Conservation (phyloP, 108 stramenopile genomes). For the Pseudonitzschia pungens region DNA sequence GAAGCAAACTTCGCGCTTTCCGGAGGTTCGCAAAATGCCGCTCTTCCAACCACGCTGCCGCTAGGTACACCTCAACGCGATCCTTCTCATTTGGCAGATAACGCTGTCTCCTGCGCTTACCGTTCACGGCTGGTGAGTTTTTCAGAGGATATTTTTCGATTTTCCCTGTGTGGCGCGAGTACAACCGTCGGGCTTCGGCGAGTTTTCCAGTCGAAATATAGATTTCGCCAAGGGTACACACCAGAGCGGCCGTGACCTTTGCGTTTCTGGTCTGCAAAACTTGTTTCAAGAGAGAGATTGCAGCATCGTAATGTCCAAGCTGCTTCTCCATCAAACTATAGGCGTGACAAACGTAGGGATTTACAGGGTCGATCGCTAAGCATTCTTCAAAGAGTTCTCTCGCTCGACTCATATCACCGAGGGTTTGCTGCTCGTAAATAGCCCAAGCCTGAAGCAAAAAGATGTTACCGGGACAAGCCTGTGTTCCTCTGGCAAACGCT, state of each 20-base stretch:
- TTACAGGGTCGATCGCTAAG: constrained; percentile 55
- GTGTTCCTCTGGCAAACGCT: constrained; percentile 62
- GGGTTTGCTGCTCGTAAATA: constrained; percentile 66
- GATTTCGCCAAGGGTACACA: constrained; percentile 70
- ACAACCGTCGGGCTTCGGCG: constrained; percentile 51
- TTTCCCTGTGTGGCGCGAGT: constrained; percentile 33
- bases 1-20: constrained; percentile 53
- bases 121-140: neutral
- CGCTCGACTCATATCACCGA: constrained; percentile 46
- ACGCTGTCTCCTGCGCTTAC: neutral
- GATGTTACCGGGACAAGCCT: constrained; percentile 57
- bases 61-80: constrained; percentile 70
- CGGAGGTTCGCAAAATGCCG: constrained; percentile 52
- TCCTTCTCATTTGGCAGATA: constrained; percentile 56
- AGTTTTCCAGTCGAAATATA: constrained; percentile 38
- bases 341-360: constrained; percentile 83
- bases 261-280: constrained; percentile 36
- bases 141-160: neutral
- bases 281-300: constrained; percentile 49
- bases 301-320: constrained; percentile 24
- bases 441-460: constrained; percentile 85
- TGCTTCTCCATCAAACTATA: constrained; percentile 60
- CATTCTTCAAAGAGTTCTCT: constrained; percentile 62
- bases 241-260: constrained; percentile 71
- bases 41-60: constrained; percentile 77